Base-by-base conservation (phyloP, 2,329 filamentous ascomycete species). In the Chaetomiaceae sp. region DNA sequence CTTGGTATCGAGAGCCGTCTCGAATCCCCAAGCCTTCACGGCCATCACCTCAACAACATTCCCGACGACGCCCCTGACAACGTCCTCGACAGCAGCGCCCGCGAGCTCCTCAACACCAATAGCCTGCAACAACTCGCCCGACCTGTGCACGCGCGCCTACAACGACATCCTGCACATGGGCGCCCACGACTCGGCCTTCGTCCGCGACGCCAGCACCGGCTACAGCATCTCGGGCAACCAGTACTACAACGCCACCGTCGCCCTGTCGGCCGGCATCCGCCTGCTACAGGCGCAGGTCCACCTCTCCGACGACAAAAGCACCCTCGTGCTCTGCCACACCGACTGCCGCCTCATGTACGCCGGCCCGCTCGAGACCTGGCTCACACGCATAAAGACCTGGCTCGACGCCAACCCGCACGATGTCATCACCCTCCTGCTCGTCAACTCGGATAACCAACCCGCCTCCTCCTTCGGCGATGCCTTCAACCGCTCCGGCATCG, bases 61-160 rank as follows among this genome's bases (percentile, higher is more conserved):
- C 12, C 45, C 61, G 11, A 49, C 61, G 19, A 47, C 57, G 22
- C 33, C n/a, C n/a, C n/a, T n/a, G n/a, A n/a, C n/a, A n/a, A n/a
- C n/a, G n/a, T n/a, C n/a, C n/a, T n/a, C n/a, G n/a, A n/a, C n/a
- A n/a, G n/a, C 12, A 15, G 8, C 44, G 12, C 42, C 63, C 1
- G 3, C 43, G 11, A 22, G 8, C 34, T 17, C 33, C 44, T 48
- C 58, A 17, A 53, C 59, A 15, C 19, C 33, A 14, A 12, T 20
- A 50, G 67, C 84, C 29, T 94, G 89, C 79, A 94, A 94, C 73
- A 92, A 92, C 75, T 90, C 87, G 1, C 87, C 88, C 0, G 72
- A 77, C 39, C 79, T 94, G 37, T 94, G 89, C 75, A 74, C 72
- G 57, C 82, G 81, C 59, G 72, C 80, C 17, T 94, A 94, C 74